Evolutionary conservation across 208 protist species (phyloP), one percentile per base, ranked within the genome.

Genomic region (Leishmania guyanensis): DNA sequence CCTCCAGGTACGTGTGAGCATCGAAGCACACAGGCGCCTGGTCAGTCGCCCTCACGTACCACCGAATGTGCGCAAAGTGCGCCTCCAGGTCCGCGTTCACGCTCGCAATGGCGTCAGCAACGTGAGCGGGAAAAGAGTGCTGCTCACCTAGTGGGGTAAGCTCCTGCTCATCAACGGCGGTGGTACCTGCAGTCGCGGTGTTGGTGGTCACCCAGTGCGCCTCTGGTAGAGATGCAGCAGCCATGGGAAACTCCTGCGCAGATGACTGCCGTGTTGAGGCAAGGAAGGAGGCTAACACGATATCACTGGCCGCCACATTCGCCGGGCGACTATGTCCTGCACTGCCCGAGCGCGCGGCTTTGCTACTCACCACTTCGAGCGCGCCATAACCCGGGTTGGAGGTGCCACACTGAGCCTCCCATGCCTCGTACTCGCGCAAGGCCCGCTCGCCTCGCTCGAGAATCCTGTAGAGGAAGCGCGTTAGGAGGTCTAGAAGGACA

Each of bases 11-110:
- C 16, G 76, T 56, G 75, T 83, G 66, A 0, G 83, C 84, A 66
- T 90, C 85, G 79, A 95, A 93, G 76, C 68, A 86, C 17, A 84
- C 78, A 22, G 84, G 79, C 56, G 87, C 82, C 29, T 77, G 22
- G 8, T 78, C 56, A 46, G 78, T 73, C 64, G 83, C 88, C 65
- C 82, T 77, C 3, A 93, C 81, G 65, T 91, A 93, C 94, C 94
- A 97, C 60, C 85, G 77, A 43, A 97, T 66, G 56, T 96, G 92
- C 53, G 86, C 83, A 70, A 95, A 81, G 84, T 95, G 87, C 16
- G 90, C 66, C 0, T 78, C 56, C 5, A 95, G 68, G 77, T 89
- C 87, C 3, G 87, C 84, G 75, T 95, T 91, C 60, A 89, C 80
- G 48, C 69, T 74, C 4, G 72, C 73, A 33, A 95, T n/a, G 22